Conservation (phyloP, 768 basidiomycete species). For the Rhizopogon vesiculosus region DNA sequence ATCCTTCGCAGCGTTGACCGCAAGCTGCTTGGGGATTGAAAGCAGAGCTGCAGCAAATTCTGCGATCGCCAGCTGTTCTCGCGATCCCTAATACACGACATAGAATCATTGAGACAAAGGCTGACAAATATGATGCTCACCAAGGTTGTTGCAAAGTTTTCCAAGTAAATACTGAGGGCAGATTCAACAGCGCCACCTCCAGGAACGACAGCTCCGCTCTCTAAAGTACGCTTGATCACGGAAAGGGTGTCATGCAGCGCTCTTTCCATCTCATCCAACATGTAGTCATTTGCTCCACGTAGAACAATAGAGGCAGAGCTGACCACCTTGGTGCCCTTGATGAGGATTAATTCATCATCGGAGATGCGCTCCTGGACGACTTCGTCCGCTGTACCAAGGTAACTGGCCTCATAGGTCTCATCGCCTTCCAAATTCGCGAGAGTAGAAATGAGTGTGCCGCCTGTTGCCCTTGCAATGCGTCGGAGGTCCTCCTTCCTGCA, state of each 20-base stretch:
- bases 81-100: constrained; percentile 66
- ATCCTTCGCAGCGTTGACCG: constrained; percentile 98
- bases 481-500: constrained; percentile 98
- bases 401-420: constrained; percentile 91
- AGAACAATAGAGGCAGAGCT: constrained; percentile 90
- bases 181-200: constrained; percentile 98
- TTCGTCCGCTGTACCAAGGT: constrained; percentile 91
- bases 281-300: constrained; percentile 97
- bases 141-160: constrained; percentile 97
- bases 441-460: constrained; percentile 88
- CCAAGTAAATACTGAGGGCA: constrained; percentile 93
- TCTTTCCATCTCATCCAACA: constrained; percentile 99
- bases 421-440: constrained; percentile 97
- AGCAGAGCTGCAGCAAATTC: constrained; percentile 93
- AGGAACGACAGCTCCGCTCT: constrained; percentile 93
- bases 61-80: constrained; percentile 98
- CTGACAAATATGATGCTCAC: constrained; percentile 41
- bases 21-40: constrained; percentile 93
- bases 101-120: neutral
- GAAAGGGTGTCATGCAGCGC: constrained; percentile 92
- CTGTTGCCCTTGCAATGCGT: constrained; percentile 95
- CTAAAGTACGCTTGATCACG: constrained; percentile 93
- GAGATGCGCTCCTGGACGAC: constrained; percentile 95
- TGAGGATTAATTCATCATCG: constrained; percentile 96
- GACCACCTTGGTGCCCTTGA: constrained; percentile 98